Evolutionary conservation across 371 early-diverging fungal species (phyloP).

Genomic region (Actinomortierella wolfii): DNA sequence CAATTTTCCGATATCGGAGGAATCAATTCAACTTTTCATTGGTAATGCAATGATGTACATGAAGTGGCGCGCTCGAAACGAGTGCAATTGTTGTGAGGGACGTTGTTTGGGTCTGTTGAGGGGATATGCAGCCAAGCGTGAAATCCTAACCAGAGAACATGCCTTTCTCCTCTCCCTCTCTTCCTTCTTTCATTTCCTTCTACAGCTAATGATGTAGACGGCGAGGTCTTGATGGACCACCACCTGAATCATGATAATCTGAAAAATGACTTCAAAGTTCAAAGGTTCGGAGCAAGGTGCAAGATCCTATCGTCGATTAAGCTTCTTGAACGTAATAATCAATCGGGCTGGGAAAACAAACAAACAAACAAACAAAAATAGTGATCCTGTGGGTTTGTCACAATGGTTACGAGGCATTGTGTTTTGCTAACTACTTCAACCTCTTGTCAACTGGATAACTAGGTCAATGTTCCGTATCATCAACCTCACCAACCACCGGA

Average conservation of each 20-base stretch:
- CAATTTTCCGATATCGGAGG: constrained; percentile 15
- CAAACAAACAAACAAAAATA: too few species aligned
- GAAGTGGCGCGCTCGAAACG: too few species aligned
- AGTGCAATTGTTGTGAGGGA: too few species aligned
- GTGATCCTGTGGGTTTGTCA: background rate
- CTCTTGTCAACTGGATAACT: background rate
- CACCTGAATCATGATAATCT: constrained; percentile 26
- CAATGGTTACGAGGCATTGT: background rate
- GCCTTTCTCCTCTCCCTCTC: background rate
- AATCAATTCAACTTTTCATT: constrained; percentile 11
- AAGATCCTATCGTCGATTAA: constrained; percentile 17
- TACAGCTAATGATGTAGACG: constrained; percentile 36
- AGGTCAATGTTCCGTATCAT: background rate
- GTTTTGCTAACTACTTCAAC: background rate
- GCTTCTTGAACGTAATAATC: constrained; percentile 20
- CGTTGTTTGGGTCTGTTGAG: background rate
- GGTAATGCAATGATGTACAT: too few species aligned
- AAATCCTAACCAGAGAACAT: too few species aligned
- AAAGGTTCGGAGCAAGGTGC: constrained; percentile 22
- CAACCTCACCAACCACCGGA: too few species aligned
- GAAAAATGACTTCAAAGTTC: constrained; percentile 22
- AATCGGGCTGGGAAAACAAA: too few species aligned
- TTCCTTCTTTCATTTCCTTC: background rate
- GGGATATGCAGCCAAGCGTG: too few species aligned
- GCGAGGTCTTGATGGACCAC: constrained; percentile 9